These are phyloP conservation scores for Botrytis aclada DNA, from an alignment of 2,329 filamentous ascomycete genomes.

Conservation along the genomic window DNA sequence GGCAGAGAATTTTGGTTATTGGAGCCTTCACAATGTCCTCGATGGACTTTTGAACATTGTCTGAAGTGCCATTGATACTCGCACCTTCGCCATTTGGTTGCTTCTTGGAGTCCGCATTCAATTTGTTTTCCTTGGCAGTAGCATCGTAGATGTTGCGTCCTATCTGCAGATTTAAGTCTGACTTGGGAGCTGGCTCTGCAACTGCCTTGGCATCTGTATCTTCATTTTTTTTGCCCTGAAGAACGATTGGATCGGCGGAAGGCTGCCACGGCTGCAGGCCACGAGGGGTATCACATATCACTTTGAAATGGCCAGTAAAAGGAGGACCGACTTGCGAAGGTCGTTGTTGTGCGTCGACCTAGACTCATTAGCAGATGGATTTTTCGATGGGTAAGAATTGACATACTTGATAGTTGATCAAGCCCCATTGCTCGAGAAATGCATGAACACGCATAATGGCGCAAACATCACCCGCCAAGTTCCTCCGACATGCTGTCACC, in stretches of 20 bases:
- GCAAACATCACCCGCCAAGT: constrained; percentile 94
- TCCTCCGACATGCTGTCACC: constrained; percentile 91
- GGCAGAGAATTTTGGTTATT: constrained; percentile 73
- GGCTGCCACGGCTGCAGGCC: constrained; percentile 95
- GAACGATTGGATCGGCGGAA: constrained; percentile 67
- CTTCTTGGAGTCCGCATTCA: constrained; percentile 66
- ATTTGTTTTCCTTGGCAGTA: constrained; percentile 70
- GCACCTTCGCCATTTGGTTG: constrained; percentile 70
- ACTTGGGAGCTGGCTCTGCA: constrained; percentile 64
- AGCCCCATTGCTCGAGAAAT: constrained; percentile 96
- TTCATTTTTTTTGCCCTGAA: constrained; percentile 57
- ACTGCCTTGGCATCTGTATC: constrained; percentile 54
- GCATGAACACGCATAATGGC: constrained; percentile 98
- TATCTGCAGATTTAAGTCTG: constrained; percentile 86
- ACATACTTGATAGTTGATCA: constrained; percentile 96
- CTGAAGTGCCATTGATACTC: constrained; percentile 60
- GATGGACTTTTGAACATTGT: constrained; percentile 40
- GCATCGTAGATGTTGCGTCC: constrained; percentile 93
- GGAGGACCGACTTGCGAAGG: constrained; percentile 94
- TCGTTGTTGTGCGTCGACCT: constrained; percentile 95
- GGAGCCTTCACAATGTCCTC: constrained; percentile 65
- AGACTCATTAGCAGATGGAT: constrained; percentile 34
- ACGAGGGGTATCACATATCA: constrained; percentile 91
- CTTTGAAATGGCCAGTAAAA: constrained; percentile 95
- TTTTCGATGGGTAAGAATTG: neutral